These are phyloP conservation scores for Olyra latifolia DNA, from an alignment of 176 grass and related monocot species.

Conservation along the genomic window DNA sequence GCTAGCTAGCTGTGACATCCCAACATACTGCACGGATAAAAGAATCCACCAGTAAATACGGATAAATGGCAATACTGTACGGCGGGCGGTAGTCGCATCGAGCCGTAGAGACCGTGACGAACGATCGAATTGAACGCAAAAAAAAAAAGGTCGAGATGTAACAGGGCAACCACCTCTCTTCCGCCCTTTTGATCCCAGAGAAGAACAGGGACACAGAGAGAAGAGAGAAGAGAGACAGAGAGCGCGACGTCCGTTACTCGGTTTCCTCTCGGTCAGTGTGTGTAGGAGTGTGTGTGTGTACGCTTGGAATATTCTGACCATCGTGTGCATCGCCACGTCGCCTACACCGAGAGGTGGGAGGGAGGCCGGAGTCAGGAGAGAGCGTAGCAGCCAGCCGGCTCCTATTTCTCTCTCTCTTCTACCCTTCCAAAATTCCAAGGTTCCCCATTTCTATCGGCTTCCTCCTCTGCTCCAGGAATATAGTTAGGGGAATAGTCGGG, in stretches of 20 bases:
- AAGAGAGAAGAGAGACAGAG: not conserved
- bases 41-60: too few species aligned
- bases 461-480: conserved; percentile 36
- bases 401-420: not conserved
- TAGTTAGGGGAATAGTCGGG: not conserved
- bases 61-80: not conserved
- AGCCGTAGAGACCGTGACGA: not conserved
- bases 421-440: not conserved
- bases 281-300: not conserved
- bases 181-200: not conserved
- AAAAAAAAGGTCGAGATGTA: not conserved
- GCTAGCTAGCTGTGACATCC: too few species aligned
- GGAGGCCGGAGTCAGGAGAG: not conserved
- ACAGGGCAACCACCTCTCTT: not conserved
- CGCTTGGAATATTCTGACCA: not conserved
- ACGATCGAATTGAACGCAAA: not conserved
- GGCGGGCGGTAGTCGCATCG: not conserved
- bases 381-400: not conserved
- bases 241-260: too few species aligned
- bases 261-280: too few species aligned
- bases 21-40: too few species aligned
- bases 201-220: too few species aligned
- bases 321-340: not conserved
- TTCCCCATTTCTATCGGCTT: conserved; percentile 29
- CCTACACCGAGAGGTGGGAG: not conserved